Conservation (phyloP, 208 protist genomes). For the Leishmania braziliensis region DNA sequence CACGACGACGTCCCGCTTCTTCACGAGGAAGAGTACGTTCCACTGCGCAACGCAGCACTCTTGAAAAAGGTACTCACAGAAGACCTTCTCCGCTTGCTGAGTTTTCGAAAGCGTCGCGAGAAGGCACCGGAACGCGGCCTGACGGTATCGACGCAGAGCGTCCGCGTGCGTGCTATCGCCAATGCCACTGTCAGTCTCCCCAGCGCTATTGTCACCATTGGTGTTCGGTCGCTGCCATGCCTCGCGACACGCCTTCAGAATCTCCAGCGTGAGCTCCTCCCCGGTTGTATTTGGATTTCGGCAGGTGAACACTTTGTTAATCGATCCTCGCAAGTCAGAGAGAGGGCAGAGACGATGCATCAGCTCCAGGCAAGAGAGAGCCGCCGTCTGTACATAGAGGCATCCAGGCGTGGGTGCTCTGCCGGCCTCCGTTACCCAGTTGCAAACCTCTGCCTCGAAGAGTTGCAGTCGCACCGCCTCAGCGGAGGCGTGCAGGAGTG, state of each 20-base stretch:
- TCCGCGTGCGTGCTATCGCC: conserved; percentile 11
- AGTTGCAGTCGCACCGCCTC: conserved; percentile 26
- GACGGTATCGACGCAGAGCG: conserved; percentile 18
- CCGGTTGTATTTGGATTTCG: conserved; percentile 37
- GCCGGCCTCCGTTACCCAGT: conserved; percentile 34
- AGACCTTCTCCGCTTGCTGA: conserved; percentile 8
- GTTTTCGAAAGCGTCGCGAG: conserved; percentile 7
- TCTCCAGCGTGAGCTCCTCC: conserved; percentile 75
- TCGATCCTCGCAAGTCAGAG: conserved; percentile 36
- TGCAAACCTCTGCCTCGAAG: conserved; percentile 35
- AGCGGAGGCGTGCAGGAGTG: conserved; percentile 32
- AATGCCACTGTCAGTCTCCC: neutral
- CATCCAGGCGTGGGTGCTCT: neutral
- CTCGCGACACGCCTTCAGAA: conserved; percentile 68
- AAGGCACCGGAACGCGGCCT: conserved; percentile 14
- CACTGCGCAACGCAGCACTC: neutral
- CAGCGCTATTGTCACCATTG: neutral
- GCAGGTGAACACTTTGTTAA: conserved; percentile 54
- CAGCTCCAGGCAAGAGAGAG: conserved; percentile 70
- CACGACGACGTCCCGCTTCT: neutral
- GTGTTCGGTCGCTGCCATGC: conserved; percentile 12
- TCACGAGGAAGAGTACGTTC: conserved; percentile 3
- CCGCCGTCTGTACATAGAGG: conserved; percentile 42
- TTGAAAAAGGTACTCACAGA: conserved; percentile 9
- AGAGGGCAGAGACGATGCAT: conserved; percentile 54